Evolutionary conservation across 352 stramenopile genomes (phyloP).

Genomic region (Pythium phragmitis): DNA sequence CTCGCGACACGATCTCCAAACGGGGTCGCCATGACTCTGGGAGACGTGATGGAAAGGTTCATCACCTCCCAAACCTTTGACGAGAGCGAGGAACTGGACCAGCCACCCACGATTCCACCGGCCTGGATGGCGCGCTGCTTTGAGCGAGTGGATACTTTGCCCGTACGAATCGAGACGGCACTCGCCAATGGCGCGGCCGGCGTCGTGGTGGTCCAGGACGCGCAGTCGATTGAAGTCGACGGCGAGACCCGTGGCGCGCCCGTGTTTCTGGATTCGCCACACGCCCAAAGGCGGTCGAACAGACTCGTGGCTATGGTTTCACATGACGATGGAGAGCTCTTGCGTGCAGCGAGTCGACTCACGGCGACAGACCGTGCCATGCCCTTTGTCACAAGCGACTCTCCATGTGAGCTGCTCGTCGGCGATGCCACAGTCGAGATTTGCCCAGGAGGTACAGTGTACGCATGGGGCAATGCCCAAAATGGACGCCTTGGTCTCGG

Average conservation of each 20-base stretch:
- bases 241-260: conserved; percentile 19
- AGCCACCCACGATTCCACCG: conserved; percentile 9
- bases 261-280: conserved; percentile 6
- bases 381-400: conserved; percentile 28
- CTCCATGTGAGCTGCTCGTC: conserved; percentile 42
- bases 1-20: conserved; percentile 9
- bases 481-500: conserved; percentile 60
- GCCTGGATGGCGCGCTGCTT: conserved; percentile 48
- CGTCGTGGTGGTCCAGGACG: conserved; percentile 49
- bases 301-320: conserved; percentile 41
- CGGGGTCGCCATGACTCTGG: conserved; percentile 7
- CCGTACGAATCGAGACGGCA: conserved; percentile 33
- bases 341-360: conserved; percentile 32
- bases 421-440: conserved; percentile 45
- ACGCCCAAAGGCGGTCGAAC: conserved; percentile 1
- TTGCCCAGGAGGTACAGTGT: conserved; percentile 47
- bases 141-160: conserved; percentile 43
- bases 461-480: conserved; percentile 63
- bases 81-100: conserved; percentile 15
- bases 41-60: conserved; percentile 32
- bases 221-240: conserved; percentile 25
- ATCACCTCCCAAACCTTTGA: conserved; percentile 15
- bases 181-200: conserved; percentile 47
- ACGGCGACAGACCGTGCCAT: conserved; percentile 26
- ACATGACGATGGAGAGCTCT: conserved; percentile 19